A percentile compares a stretch with the other conserved stretches of the same genome.
Evolutionary conservation across 208 protist genomes (phyloP).

Genomic region (Vickermania ingenoplastis): DNA sequence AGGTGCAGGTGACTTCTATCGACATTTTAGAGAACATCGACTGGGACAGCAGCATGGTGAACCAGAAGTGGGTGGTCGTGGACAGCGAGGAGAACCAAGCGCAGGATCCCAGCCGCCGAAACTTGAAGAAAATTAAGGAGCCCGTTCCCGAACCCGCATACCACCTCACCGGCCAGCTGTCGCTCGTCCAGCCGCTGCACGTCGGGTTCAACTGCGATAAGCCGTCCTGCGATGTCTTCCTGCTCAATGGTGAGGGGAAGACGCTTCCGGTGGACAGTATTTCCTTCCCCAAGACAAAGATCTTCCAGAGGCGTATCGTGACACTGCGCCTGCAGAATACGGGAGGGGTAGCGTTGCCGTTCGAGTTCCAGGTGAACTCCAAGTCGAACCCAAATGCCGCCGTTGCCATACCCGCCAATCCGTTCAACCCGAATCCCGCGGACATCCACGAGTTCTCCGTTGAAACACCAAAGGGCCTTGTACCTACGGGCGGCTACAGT

Average conservation of each 20-base stretch:
- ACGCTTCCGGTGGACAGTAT: constrained; percentile 29
- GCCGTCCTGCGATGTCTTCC: constrained; percentile 38
- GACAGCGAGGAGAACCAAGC: constrained; percentile 14
- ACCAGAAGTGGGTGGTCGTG: constrained; percentile 47
- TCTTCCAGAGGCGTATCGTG: constrained; percentile 87
- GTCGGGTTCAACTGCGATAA: constrained; percentile 62
- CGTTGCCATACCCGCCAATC: background rate
- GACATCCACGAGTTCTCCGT: constrained; percentile 53
- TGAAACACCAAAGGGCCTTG: constrained; percentile 33
- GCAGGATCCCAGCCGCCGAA: constrained; percentile 23
- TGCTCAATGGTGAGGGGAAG: constrained; percentile 23
- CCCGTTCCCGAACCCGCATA: constrained; percentile 61
- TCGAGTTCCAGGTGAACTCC: constrained; percentile 33
- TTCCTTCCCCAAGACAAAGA: constrained; percentile 86
- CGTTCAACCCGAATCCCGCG: background rate
- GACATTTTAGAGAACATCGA: constrained; percentile 16
- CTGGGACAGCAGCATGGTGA: constrained; percentile 64
- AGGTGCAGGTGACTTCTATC: constrained; percentile 20
- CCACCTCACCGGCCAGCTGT: constrained; percentile 22
- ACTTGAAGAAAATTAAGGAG: constrained; percentile 67
- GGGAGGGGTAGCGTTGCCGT: constrained; percentile 65
- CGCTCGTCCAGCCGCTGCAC: constrained; percentile 38
- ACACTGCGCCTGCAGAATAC: constrained; percentile 86
- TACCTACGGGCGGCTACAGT: constrained; percentile 32
- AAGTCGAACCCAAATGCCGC: background rate